phyloP scores from a whole-genome alignment of 768 basidiomycete genomes.

The Boletus rubroflammeus region DNA sequence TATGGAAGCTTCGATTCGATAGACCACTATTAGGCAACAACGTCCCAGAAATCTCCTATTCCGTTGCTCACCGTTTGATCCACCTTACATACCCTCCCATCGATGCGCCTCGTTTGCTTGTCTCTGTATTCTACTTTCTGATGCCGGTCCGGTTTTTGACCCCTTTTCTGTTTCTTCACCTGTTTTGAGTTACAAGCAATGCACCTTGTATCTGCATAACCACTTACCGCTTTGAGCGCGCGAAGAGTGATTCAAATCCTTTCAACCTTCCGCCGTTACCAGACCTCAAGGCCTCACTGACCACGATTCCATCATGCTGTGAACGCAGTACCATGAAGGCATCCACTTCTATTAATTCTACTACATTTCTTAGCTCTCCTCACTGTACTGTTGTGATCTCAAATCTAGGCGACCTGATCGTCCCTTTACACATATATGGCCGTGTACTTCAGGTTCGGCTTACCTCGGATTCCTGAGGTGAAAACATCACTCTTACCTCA shows the following conservation, averaged over 20 bases:
- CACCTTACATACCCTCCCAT: slow-evolving; percentile 27
- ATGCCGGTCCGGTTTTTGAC: background rate
- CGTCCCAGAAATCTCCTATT: slow-evolving; percentile 14
- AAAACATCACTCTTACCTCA: background rate
- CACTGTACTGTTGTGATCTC: background rate
- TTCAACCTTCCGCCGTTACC: background rate
- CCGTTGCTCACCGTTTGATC: slow-evolving; percentile 11
- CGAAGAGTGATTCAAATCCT: background rate
- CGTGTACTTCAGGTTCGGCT: too few relatives aligned
- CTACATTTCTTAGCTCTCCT: too few relatives aligned
- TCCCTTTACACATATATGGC: background rate
- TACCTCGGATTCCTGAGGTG: background rate
- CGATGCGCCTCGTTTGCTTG: slow-evolving; percentile 22
- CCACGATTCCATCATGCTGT: background rate
- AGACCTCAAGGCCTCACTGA: background rate
- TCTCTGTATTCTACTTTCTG: slow-evolving; percentile 29
- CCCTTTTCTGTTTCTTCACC: background rate
- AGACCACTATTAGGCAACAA: slow-evolving; percentile 29
- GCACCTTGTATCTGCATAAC: slow-evolving; percentile 20
- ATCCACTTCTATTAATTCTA: too few relatives aligned
- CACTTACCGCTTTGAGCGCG: background rate
- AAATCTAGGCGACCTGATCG: background rate
- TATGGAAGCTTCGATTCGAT: slow-evolving; percentile 21
- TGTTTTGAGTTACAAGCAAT: slow-evolving; percentile 18
- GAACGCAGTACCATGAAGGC: background rate